phyloP scores from a whole-genome alignment of 306 rosid species.

The Senna siamea region DNA sequence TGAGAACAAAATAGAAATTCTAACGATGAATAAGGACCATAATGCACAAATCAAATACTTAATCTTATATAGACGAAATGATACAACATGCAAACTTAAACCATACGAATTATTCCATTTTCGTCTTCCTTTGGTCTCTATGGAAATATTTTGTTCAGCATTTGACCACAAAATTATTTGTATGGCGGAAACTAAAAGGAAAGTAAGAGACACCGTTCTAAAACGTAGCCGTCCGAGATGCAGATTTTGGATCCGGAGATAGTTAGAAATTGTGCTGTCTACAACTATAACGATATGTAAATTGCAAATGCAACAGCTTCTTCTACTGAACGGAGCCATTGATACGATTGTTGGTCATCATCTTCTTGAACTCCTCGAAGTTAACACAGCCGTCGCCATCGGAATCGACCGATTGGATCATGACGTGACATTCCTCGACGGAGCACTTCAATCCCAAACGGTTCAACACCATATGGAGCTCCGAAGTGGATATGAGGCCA shows the following conservation, averaged over 20 bases:
- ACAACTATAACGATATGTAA: neutral
- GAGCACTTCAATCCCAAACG: slow-evolving; percentile 70
- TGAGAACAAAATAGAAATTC: neutral
- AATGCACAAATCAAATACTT: neutral
- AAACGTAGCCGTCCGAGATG: neutral
- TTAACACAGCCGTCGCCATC: slow-evolving; percentile 88
- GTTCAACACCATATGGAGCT: slow-evolving; percentile 72
- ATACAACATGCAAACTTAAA: neutral
- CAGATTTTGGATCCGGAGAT: slow-evolving; percentile 25
- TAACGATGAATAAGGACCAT: neutral
- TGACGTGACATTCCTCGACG: slow-evolving; percentile 62
- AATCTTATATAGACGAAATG: slow-evolving; percentile 1
- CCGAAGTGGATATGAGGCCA: slow-evolving; percentile 76
- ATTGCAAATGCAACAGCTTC: neutral
- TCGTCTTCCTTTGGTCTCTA: neutral
- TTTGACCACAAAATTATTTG: slow-evolving; percentile 19
- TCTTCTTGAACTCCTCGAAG: slow-evolving; percentile 77
- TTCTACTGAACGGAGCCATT: slow-evolving; percentile 33
- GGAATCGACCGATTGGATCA: slow-evolving; percentile 81
- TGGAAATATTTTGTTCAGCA: neutral
- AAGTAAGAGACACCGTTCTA: slow-evolving; percentile 20
- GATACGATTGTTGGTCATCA: slow-evolving; percentile 61
- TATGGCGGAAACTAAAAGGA: neutral
- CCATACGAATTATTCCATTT: neutral
- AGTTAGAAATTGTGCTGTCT: slow-evolving; percentile 13